Conservation (phyloP, 2,329 filamentous ascomycete species). For the Capronia epimyces region DNA sequence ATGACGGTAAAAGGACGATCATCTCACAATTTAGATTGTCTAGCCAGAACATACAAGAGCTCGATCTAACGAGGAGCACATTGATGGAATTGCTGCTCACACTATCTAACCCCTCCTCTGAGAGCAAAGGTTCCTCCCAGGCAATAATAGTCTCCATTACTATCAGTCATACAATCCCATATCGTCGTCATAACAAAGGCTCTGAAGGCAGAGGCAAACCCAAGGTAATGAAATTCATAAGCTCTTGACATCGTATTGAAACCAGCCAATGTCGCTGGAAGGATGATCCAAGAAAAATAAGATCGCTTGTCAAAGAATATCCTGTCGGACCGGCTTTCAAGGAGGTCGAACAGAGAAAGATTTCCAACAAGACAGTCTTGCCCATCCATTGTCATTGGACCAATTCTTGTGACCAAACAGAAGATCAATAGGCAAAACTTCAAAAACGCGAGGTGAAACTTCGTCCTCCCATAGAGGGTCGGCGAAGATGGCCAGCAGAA, state of each 20-base stretch:
- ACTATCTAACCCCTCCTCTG: conserved; percentile 12
- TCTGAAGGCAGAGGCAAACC: background rate
- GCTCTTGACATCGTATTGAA: conserved; percentile 23
- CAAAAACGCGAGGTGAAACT: conserved; percentile 25
- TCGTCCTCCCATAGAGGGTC: conserved; percentile 23
- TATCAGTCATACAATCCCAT: conserved; percentile 22
- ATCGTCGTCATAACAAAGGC: conserved; percentile 21
- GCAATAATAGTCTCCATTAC: conserved; percentile 14
- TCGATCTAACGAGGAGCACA: background rate
- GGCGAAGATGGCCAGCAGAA: conserved; percentile 11
- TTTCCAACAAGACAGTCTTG: background rate
- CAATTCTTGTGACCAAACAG: background rate
- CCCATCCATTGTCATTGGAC: background rate
- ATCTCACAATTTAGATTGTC: no score
- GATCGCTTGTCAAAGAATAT: background rate
- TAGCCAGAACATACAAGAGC: no score
- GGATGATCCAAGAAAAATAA: background rate
- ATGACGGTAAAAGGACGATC: no score
- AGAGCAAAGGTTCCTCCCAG: conserved; percentile 4
- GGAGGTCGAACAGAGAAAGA: background rate
- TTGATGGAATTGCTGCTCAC: conserved; percentile 24
- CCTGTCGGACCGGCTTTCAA: background rate
- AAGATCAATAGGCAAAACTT: conserved; percentile 5
- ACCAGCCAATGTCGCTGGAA: background rate
- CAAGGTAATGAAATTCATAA: conserved; percentile 17